phyloP scores from a whole-genome alignment of 108 stramenopile species.

The Pseudonitzschia pungens region DNA sequence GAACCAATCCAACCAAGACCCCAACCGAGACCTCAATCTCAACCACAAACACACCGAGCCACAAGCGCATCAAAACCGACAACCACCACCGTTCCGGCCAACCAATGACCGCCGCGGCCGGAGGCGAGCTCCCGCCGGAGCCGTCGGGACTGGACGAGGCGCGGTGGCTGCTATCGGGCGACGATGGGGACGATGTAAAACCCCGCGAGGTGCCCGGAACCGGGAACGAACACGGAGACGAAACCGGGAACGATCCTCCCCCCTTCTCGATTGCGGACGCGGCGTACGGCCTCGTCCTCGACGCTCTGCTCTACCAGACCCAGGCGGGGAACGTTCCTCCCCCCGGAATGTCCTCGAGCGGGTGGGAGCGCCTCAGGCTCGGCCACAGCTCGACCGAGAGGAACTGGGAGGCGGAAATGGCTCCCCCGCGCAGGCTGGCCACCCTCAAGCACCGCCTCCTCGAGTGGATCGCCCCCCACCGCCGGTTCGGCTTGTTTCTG shows the following conservation, averaged over 20 bases:
- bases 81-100: background rate
- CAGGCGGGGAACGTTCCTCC: constrained; percentile 50
- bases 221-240: no score
- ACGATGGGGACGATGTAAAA: background rate
- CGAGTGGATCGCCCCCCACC: constrained; percentile 71
- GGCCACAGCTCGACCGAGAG: constrained; percentile 40
- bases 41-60: no score
- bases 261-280: constrained; percentile 32
- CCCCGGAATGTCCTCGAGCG: constrained; percentile 53
- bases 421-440: constrained; percentile 37
- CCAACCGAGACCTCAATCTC: no score
- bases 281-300: constrained; percentile 63
- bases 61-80: constrained; percentile 25
- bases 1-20: background rate
- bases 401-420: constrained; percentile 58
- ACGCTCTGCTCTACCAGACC: constrained; percentile 60
- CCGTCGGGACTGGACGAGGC: constrained; percentile 20
- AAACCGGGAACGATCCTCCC: background rate
- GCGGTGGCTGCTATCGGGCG: constrained; percentile 8
- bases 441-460: constrained; percentile 48
- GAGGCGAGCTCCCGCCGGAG: background rate
- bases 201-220: no score
- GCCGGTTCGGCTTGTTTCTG: constrained; percentile 56
- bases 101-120: background rate
- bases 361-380: constrained; percentile 48